A percentile compares a stretch with the other conserved stretches of the same genome.
phyloP scores from a whole-genome alignment of 192 early-diverging fungal species.

The Coemansia sp. region DNA sequence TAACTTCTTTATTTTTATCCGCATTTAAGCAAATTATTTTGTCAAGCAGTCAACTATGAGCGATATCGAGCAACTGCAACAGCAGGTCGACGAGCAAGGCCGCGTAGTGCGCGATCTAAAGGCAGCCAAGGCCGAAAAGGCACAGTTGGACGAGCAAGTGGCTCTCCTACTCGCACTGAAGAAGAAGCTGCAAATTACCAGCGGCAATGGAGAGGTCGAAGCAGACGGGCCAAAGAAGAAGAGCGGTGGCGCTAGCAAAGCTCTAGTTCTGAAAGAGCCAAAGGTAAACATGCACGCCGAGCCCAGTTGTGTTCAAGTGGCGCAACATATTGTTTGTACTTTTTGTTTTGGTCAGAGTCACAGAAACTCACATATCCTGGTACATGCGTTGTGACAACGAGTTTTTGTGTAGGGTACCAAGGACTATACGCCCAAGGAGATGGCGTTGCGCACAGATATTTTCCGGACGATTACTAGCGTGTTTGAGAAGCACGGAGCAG shows the following conservation, averaged over 20 bases:
- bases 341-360: not conserved
- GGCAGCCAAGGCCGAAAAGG: constrained; percentile 62
- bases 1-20: constrained; percentile 8
- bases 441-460: constrained; percentile 94
- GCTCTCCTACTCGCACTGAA: constrained; percentile 64
- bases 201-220: constrained; percentile 21
- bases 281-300: constrained; percentile 51
- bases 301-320: constrained; percentile 1
- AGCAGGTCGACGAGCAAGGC: constrained; percentile 65
- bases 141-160: constrained; percentile 61
- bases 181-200: constrained; percentile 57
- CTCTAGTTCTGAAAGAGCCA: constrained; percentile 71
- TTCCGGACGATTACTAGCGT: constrained; percentile 83
- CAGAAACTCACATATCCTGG: not conserved
- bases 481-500: constrained; percentile 96
- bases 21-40: not conserved
- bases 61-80: constrained; percentile 33
- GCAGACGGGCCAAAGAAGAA: constrained; percentile 24
- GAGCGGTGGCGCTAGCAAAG: constrained; percentile 31
- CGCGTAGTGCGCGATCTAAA: constrained; percentile 66
- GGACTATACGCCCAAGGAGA: constrained; percentile 94
- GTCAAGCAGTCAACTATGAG: constrained; percentile 16
- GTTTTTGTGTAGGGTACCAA: constrained; percentile 75
- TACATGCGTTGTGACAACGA: constrained; percentile 5
- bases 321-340: constrained; percentile 4